Evolutionary conservation across 2,329 filamentous ascomycete genomes (phyloP).

Genomic region (Botryotinia globosa): DNA sequence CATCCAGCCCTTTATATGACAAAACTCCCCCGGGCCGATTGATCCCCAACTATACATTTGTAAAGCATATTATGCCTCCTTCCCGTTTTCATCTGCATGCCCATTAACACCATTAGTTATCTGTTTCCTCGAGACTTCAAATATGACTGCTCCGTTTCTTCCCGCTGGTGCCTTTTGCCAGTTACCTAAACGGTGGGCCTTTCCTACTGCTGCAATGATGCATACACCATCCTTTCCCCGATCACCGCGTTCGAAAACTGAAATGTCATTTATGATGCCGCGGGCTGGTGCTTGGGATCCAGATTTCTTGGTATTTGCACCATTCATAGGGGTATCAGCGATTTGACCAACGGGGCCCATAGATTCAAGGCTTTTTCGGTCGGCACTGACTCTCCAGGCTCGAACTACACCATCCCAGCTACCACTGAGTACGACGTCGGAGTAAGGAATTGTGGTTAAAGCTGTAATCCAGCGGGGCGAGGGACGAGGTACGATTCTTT

Average conservation of each 20-base stretch:
- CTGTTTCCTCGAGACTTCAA: conserved; percentile 64
- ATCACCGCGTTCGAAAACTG: conserved; percentile 80
- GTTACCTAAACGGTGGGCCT: conserved; percentile 78
- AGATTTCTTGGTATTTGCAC: neutral
- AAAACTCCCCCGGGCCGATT: neutral
- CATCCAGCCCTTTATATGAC: conserved; percentile 20
- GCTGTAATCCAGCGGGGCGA: conserved; percentile 89
- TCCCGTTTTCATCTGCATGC: conserved; percentile 14
- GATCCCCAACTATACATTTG: neutral
- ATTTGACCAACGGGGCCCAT: conserved; percentile 59
- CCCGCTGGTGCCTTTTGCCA: conserved; percentile 64
- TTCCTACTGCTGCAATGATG: conserved; percentile 81
- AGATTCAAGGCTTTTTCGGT: conserved; percentile 74
- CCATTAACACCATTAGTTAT: conserved; percentile 27
- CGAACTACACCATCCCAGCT: conserved; percentile 92
- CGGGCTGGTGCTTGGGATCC: conserved; percentile 32
- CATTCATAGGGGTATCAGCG: neutral
- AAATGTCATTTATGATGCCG: conserved; percentile 85
- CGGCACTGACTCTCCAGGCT: conserved; percentile 79
- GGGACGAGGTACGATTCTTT: conserved; percentile 57
- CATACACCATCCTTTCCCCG: conserved; percentile 74
- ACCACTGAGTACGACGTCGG: conserved; percentile 83
- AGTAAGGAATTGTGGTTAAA: conserved; percentile 80
- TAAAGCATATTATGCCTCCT: neutral
- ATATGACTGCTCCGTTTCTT: conserved; percentile 82